Percentiles rank a stretch among this genome's conserved stretches.
phyloP scores from a whole-genome alignment of 2,329 filamentous ascomycete species.

The Chaetomiaceae sp. region DNA sequence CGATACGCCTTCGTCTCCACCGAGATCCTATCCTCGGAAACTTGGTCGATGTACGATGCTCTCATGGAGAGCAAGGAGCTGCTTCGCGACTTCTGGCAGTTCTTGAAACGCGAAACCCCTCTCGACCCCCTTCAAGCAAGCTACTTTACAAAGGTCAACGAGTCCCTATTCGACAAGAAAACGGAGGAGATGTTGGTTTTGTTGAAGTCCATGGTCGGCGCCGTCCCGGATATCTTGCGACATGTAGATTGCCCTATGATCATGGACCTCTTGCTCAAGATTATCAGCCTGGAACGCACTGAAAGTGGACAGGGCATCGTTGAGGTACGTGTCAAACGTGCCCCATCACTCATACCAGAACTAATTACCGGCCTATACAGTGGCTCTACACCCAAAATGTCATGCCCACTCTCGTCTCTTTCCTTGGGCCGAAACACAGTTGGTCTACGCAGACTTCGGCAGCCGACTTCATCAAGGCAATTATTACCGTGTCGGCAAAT shows the following conservation, averaged over 20 bases:
- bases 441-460: conserved; percentile 94
- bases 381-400: conserved; percentile 90
- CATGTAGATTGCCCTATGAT: conserved; percentile 98
- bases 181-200: conserved; percentile 94
- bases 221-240: conserved; percentile 78
- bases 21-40: conserved; percentile 90
- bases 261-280: conserved; percentile 95
- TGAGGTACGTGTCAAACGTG: conserved; percentile 59
- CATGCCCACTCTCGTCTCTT: conserved; percentile 80
- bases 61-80: conserved; percentile 78
- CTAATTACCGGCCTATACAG: conserved; percentile 42
- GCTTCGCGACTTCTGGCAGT: conserved; percentile 84
- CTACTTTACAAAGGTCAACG: conserved; percentile 98
- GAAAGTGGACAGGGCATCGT: conserved; percentile 90
- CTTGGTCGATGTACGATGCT: conserved; percentile 93
- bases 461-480: conserved; percentile 95
- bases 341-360: background rate
- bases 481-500: conserved; percentile 98
- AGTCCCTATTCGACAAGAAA: conserved; percentile 95
- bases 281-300: conserved; percentile 90
- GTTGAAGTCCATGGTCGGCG: conserved; percentile 75
- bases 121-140: conserved; percentile 91
- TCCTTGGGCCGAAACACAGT: conserved; percentile 77
- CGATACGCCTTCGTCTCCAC: conserved; percentile 92
- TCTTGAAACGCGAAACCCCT: conserved; percentile 76